Evolutionary conservation across 768 basidiomycete genomes (phyloP).

Genomic region (Crepidotus variabilis): DNA sequence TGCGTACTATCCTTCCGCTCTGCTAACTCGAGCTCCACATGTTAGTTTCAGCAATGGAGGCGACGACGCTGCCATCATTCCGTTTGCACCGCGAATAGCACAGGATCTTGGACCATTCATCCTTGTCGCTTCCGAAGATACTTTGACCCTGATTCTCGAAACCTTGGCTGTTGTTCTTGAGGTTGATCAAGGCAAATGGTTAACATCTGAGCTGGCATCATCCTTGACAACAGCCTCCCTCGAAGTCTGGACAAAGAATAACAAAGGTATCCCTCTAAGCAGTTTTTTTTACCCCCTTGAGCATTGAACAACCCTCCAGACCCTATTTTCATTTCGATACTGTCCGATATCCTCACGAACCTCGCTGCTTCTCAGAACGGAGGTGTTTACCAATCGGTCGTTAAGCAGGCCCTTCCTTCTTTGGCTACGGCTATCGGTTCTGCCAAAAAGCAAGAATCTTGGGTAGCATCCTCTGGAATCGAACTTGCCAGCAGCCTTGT

Average conservation of each 20-base stretch:
- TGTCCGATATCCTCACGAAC: constrained; percentile 74
- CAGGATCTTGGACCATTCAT: constrained; percentile 84
- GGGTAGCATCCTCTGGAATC: constrained; percentile 76
- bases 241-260: constrained; percentile 84
- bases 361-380: constrained; percentile 58
- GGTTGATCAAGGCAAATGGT: constrained; percentile 70
- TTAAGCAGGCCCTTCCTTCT: constrained; percentile 68
- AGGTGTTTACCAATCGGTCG: constrained; percentile 68
- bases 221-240: constrained; percentile 66
- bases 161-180: constrained; percentile 77
- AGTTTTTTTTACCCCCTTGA: background rate
- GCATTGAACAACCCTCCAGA: constrained; percentile 35
- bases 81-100: constrained; percentile 71
- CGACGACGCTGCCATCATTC: constrained; percentile 53
- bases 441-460: constrained; percentile 60
- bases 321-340: constrained; percentile 82
- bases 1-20: background rate
- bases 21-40: background rate
- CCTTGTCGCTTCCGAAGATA: constrained; percentile 77
- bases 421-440: constrained; percentile 63
- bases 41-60: constrained; percentile 66
- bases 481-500: constrained; percentile 76
- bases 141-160: constrained; percentile 83
- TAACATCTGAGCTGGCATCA: constrained; percentile 60
- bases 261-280: constrained; percentile 53